Evolutionary conservation across 129 eudicot species (phyloP), one percentile per base, ranked within the genome.

Genomic region (Erigeron canadensis): DNA sequence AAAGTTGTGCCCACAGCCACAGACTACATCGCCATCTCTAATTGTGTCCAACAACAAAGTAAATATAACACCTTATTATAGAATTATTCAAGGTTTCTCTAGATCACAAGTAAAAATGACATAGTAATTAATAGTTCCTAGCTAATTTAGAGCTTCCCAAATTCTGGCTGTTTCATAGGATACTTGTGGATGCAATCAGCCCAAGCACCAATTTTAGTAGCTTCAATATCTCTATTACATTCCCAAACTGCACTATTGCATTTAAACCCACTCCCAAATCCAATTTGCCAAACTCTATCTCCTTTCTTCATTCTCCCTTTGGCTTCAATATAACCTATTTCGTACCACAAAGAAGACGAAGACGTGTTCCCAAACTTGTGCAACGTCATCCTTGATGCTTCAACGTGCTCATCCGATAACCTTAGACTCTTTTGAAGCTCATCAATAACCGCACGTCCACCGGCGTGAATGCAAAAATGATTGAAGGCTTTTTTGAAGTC

Each of bases 281-380:
- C 91, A 5, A 88, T 83, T 39, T 88, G 95, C 95, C 95, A 88
- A 65, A 88, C 74, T n/a, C 86, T 75, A 44, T 88, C 87, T 1
- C 95, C 95, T 47, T 81, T 88, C 51, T 71, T 88, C 91, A 88
- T 88, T 83, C 87, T 83, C 70, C 91, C 95, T 67, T 88, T 88
- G 0, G 91, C 79, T 37, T 85, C 95, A 1, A 82, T 78, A 34
- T 88, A 88, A 5, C 77, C 34, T 39, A 88, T 7, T 60, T 88
- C 67, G 7, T 62, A 62, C 67, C 67, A 62, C 15, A 62, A 39
- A 8, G 67, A 62, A 15, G 46, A 37, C 2, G 46, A 37, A 13
- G 67, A 62, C 10, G 67, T 62, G 47, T 62, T 62, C 7, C 67
- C 67, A 12, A 62, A 62, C 19, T 46, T 18, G 46, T 62, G 45